Base-by-base conservation (phyloP, 1,284 basidiomycete genomes). In the Thelephora terrestris region DNA sequence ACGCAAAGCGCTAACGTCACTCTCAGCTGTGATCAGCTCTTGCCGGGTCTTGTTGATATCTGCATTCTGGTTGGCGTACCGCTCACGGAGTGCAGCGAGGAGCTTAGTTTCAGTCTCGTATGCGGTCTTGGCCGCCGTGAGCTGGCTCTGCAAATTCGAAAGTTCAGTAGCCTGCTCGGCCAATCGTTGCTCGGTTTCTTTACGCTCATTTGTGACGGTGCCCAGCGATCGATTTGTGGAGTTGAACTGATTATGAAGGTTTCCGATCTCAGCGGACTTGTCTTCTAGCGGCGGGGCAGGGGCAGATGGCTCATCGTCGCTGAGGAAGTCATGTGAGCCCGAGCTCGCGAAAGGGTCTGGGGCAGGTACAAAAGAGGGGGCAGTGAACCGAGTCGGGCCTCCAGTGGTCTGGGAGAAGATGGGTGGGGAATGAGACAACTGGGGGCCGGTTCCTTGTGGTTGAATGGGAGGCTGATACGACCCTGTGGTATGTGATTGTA, bases 21-120 rank as follows among this genome's bases (percentile, higher is more conserved):
- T 93, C 68, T 99, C 94, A 3, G 87, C 85, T 43, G 76, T 75
- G 56, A 99, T 99, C 29, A 97, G 70, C 47, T 96, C 86, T 49
- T 86, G 78, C 46, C 81, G 76, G 1, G 83, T 67, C 61, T 79
- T 82, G 58, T 82, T 76, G n/a, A 97, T 84, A 36, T 89, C 83
- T 3, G 74, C 71, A 2, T 71, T 73, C 67, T 97, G 93, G n/a
- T 75, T 73, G 0, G 73, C 66, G 46, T 80, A 78, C 4, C 91
- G 78, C 42, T 85, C 79, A 51, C 82, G 81, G 16, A 99, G 75
- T 7, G 82, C 78, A 17, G 76, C 67, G 27, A 98, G 75, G 7
- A 88, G 67, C 47, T 77, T 80, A 10, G 78, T 81, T 69, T 99
- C 96, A 0, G 81, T 83, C 61, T 95, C 91, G 58, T 91, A 91